These are phyloP conservation scores for Diplocarpon mali DNA, from an alignment of 2,329 filamentous ascomycete genomes.

Conservation along the genomic window DNA sequence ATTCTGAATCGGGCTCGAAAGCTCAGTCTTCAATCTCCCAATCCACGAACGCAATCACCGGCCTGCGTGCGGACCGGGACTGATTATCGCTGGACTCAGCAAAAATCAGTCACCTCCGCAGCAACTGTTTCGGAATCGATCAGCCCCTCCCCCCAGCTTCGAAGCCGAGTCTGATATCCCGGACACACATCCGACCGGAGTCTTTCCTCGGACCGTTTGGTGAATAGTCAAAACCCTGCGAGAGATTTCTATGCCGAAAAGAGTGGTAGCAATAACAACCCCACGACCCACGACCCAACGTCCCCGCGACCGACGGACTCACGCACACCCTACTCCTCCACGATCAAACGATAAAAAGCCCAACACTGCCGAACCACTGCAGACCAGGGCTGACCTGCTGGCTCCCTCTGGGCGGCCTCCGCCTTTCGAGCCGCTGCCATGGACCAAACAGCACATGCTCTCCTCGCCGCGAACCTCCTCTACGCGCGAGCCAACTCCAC, in stretches of 20 bases:
- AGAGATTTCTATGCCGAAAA: background rate
- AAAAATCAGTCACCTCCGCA: conserved; percentile 9
- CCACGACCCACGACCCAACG: conserved; percentile 1
- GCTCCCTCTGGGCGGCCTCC: conserved; percentile 8
- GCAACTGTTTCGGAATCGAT: conserved; percentile 19
- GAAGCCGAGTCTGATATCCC: conserved; percentile 1
- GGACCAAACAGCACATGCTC: conserved; percentile 29
- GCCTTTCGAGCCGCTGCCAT: conserved; percentile 23
- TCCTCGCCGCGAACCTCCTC: conserved; percentile 30
- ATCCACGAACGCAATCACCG: too few relatives aligned
- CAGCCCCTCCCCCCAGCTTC: conserved; percentile 6
- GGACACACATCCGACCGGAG: conserved; percentile 2
- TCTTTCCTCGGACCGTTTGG: too few relatives aligned
- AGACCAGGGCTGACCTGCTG: conserved; percentile 1
- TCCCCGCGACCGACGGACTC: too few relatives aligned
- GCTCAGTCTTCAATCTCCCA: too few relatives aligned
- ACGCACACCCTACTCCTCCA: too few relatives aligned
- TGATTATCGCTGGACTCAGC: too few relatives aligned
- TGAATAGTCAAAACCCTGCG: too few relatives aligned
- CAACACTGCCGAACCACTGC: conserved; percentile 10
- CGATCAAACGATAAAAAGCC: conserved; percentile 3
- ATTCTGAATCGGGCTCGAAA: too few relatives aligned
- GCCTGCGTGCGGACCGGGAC: too few relatives aligned
- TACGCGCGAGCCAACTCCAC: conserved; percentile 35
- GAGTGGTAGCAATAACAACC: conserved; percentile 6